Evolutionary conservation across 257 asterid species (phyloP), one percentile per base, ranked within the genome.

Genomic region (Solanum sejunctum): DNA sequence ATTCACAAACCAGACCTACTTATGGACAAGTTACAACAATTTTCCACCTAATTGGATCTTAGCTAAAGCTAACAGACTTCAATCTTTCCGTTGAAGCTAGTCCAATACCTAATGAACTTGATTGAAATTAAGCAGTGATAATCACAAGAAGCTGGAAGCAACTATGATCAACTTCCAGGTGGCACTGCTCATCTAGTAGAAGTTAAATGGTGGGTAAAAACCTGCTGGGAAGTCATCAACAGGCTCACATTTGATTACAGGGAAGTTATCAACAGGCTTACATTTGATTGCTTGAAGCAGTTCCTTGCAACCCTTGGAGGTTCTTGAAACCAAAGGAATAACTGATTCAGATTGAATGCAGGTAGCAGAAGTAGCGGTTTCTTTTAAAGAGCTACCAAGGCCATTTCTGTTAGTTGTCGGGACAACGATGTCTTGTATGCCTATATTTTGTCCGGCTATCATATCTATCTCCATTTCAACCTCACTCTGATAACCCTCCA

Each of bases 381-480:
- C 84, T 60, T 45, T 63, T 61, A 51, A 9, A 26, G 78, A 45
- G 45, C 23, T 84, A 43, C n/a, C 55, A 23, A 17, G 26, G 12
- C 26, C 47, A 43, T 52, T 71, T 41, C 32, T 18, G 45, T 61
- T 21, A 51, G 43, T 45, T 58, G 66, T 84, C 20, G 72, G 45
- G 69, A 88, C 85, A 12, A 55, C 85, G 39, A 88, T 55, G 77
- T 95, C 96, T 10, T 26, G 1, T 41, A 20, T 85, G 54, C 97
- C 96, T 11, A 91, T 87, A 18, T 45, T 18, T 32, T 73, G 45
- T 26, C 94, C 95, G 41, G 92, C 95, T 0, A 89, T 71, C 95
- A 92, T 90, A 91, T 91, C 93, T 7, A 92, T 87, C 2, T 92
- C 93, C 91, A 89, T 92, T 89, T 91, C 95, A 54, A 82, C 84